Percentiles rank a stretch among this genome's conserved stretches.
Conservation (phyloP, 257 asterid genomes). For the Plectranthus barbatus region DNA sequence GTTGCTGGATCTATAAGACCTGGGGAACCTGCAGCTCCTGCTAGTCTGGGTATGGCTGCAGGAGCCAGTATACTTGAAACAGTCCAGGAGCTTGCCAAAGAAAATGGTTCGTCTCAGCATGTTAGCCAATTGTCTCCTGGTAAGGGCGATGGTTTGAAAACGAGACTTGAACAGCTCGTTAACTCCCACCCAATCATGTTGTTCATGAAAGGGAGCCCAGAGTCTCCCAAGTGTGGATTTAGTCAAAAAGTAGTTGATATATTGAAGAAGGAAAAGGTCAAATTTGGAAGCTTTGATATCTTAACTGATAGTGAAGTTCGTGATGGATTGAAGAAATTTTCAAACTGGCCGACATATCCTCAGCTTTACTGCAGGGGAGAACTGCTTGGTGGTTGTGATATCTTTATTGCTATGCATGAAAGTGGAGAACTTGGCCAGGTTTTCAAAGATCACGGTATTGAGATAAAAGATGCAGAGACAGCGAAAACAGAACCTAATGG, state of each 20-base stretch:
- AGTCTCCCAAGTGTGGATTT: constrained; percentile 83
- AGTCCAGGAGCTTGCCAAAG: constrained; percentile 60
- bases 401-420: constrained; percentile 78
- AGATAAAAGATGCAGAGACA: constrained; percentile 25
- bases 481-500: constrained; percentile 27
- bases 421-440: constrained; percentile 72
- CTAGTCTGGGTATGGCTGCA: constrained; percentile 98
- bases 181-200: constrained; percentile 69
- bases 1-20: constrained; percentile 67
- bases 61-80: constrained; percentile 81
- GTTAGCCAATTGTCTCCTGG: constrained; percentile 27
- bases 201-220: constrained; percentile 93
- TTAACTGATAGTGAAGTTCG: constrained; percentile 65
- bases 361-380: constrained; percentile 96
- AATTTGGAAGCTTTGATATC: constrained; percentile 85
- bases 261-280: constrained; percentile 72
- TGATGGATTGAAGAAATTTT: constrained; percentile 75
- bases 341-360: constrained; percentile 98
- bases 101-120: constrained; percentile 33
- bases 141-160: constrained; percentile 29
- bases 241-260: constrained; percentile 84
- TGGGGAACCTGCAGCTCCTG: constrained; percentile 93
- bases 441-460: constrained; percentile 55
- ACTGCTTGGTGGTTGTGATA: constrained; percentile 90
- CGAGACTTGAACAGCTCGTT: constrained; percentile 59